Conservation (phyloP, 2,329 filamentous ascomycete species). For the Raffaelea albimanens region DNA sequence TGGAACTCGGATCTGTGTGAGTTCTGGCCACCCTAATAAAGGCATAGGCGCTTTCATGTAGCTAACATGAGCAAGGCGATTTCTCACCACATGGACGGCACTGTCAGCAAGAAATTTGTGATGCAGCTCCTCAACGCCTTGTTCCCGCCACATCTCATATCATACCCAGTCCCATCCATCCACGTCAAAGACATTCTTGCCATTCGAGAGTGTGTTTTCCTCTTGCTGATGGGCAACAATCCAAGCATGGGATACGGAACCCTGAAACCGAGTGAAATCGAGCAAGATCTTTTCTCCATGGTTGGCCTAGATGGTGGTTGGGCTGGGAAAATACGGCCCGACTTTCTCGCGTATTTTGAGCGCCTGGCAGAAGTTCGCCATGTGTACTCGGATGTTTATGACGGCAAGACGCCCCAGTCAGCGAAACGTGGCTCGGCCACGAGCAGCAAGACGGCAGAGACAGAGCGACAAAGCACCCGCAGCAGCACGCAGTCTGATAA, state of each 20-base stretch:
- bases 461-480: not conserved
- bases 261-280: not conserved
- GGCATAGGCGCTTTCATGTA: not conserved
- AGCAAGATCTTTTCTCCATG: constrained; percentile 1
- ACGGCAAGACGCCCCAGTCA: not conserved
- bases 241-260: not conserved
- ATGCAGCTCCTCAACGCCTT: constrained; percentile 14
- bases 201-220: constrained; percentile 8
- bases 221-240: constrained; percentile 3
- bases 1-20: constrained; percentile 12
- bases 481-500: not conserved
- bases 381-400: not conserved
- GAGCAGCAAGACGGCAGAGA: not conserved
- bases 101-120: constrained; percentile 2
- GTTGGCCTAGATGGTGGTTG: constrained; percentile 8
- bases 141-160: constrained; percentile 13
- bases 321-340: constrained; percentile 6
- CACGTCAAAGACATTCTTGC: constrained; percentile 1
- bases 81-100: constrained; percentile 8
- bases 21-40: not conserved
- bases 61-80: constrained; percentile 5
- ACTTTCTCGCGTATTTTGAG: constrained; percentile 6
- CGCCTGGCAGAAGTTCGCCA: not conserved
- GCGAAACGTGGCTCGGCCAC: not conserved
- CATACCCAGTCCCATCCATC: constrained; percentile 10